Conservation (phyloP, 2,329 filamentous ascomycete genomes). For the Metarhizium sp. region DNA sequence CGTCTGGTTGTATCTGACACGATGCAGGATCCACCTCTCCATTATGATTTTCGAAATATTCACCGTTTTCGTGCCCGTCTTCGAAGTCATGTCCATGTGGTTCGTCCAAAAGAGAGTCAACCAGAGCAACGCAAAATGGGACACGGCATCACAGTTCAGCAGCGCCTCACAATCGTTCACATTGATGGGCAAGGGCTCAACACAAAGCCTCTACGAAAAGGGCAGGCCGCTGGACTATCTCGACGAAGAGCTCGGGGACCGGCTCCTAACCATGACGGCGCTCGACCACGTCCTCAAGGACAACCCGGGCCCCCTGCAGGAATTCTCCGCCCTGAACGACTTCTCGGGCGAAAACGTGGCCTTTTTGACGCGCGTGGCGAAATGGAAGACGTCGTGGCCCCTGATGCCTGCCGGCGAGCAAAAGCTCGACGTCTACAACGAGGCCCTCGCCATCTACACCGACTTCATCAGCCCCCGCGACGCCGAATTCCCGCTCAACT, state of each 20-base stretch:
- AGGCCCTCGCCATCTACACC: conserved; percentile 50
- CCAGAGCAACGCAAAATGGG: conserved; percentile 9
- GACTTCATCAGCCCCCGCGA: conserved; percentile 48
- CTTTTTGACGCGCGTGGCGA: conserved; percentile 46
- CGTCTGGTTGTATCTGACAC: conserved; percentile 6
- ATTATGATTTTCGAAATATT: conserved; percentile 52
- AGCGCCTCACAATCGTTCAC: not conserved
- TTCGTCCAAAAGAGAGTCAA: conserved; percentile 20
- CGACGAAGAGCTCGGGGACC: conserved; percentile 20
- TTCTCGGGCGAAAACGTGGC: conserved; percentile 64
- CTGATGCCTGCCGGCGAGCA: not conserved
- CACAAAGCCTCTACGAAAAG: conserved; percentile 5
- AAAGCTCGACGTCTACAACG: conserved; percentile 40
- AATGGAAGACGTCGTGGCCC: conserved; percentile 37
- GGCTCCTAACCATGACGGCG: conserved; percentile 47
- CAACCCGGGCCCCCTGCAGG: conserved; percentile 48
- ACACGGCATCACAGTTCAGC: conserved; percentile 5
- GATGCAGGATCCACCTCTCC: conserved; percentile 34
- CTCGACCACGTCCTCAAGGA: conserved; percentile 49
- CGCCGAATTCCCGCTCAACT: conserved; percentile 55
- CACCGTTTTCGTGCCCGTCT: conserved; percentile 51
- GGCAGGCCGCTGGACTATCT: conserved; percentile 1
- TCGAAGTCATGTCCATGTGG: conserved; percentile 36
- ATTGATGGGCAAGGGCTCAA: conserved; percentile 9
- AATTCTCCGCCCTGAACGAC: conserved; percentile 55